Conservation (phyloP, 148 eudicot genomes). For the Camellia sinensis region DNA sequence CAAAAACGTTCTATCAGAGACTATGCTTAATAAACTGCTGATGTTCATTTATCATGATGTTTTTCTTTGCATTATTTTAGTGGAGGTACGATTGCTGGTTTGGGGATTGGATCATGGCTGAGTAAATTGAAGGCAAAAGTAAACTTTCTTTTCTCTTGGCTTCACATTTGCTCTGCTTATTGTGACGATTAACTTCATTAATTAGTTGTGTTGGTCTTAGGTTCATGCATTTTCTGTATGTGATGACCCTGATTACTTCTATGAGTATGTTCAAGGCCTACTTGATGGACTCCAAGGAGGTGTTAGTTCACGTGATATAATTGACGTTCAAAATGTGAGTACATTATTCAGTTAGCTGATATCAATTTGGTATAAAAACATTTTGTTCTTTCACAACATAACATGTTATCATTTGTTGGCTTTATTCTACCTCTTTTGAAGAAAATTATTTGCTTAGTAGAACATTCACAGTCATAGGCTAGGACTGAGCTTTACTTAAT, state of each 20-base stretch:
- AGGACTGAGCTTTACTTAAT: background rate
- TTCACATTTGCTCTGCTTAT: slow-evolving; percentile 9
- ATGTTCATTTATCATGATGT: background rate
- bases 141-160: slow-evolving; percentile 17
- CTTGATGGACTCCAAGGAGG: slow-evolving; percentile 60
- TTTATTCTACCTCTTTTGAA: slow-evolving; percentile 3
- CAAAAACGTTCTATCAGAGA: background rate
- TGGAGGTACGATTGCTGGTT: slow-evolving; percentile 93
- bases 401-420: background rate
- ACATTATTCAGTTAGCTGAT: slow-evolving; percentile 9
- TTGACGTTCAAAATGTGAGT: slow-evolving; percentile 65
- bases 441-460: background rate
- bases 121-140: slow-evolving; percentile 84
- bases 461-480: background rate
- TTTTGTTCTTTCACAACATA: background rate
- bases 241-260: slow-evolving; percentile 93
- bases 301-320: slow-evolving; percentile 47
- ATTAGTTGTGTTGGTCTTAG: slow-evolving; percentile 34
- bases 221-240: slow-evolving; percentile 87
- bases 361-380: background rate
- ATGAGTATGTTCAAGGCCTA: slow-evolving; percentile 66
- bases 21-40: background rate
- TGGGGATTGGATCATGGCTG: slow-evolving; percentile 76
- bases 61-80: slow-evolving; percentile 41
- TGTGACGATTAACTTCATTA: slow-evolving; percentile 6